Evolutionary conservation across 805 yeast genomes (phyloP).

Genomic region (Candida tallmaniae): DNA sequence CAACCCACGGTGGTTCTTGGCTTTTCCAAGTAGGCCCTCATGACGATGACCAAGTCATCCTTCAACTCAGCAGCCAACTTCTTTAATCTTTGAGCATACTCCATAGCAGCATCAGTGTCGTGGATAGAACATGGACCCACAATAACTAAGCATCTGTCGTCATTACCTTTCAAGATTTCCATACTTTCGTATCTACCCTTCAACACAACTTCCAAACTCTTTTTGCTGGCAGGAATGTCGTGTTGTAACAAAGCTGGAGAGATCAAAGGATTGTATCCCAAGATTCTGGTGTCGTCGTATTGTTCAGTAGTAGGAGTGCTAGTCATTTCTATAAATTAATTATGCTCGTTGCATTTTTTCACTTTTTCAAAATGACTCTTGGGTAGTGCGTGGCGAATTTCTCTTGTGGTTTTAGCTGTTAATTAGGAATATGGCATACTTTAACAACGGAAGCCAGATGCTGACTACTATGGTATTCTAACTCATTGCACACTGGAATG

Average conservation of each 20-base stretch:
- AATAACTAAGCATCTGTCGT: constrained; percentile 82
- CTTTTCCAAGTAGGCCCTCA: constrained; percentile 98
- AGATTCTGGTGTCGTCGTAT: constrained; percentile 69
- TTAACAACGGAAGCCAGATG: too few relatives aligned
- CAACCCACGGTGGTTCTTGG: constrained; percentile 99
- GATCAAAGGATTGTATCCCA: constrained; percentile 93
- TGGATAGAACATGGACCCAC: constrained; percentile 98
- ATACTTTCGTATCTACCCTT: constrained; percentile 74
- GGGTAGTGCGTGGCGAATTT: constrained; percentile 1
- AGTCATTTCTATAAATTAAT: constrained; percentile 23
- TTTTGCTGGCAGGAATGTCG: constrained; percentile 66
- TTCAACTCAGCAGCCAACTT: constrained; percentile 64
- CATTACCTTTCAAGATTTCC: constrained; percentile 70
- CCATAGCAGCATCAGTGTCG: constrained; percentile 84
- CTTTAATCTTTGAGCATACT: constrained; percentile 71
- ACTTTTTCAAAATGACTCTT: background rate
- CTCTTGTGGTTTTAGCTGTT: too few relatives aligned
- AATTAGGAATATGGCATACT: too few relatives aligned
- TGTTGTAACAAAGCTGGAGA: constrained; percentile 91
- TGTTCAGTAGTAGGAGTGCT: constrained; percentile 59
- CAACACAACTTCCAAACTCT: constrained; percentile 58
- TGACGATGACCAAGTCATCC: constrained; percentile 75
- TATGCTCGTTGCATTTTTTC: background rate
- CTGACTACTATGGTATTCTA: too few relatives aligned
- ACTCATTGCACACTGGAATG: too few relatives aligned